These are phyloP conservation scores for Sporothrix phasma DNA, from an alignment of 2,329 filamentous ascomycete genomes.

Conservation along the genomic window DNA sequence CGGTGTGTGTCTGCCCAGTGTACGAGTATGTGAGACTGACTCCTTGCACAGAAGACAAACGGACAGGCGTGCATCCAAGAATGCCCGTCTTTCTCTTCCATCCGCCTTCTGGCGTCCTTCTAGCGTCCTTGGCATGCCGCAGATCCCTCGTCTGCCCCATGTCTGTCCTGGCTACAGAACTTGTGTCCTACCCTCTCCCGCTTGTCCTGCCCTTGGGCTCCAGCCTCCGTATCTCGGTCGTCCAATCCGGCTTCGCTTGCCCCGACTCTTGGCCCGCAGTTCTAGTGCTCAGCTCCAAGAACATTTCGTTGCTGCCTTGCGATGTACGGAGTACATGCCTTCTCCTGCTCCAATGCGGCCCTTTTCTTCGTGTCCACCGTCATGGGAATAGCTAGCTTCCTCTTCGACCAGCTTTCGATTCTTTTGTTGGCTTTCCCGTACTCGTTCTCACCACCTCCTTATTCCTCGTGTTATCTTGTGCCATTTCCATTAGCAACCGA, in stretches of 20 bases:
- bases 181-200: not conserved
- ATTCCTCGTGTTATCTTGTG: not conserved
- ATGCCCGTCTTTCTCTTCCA: conserved; percentile 5
- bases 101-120: conserved; percentile 13
- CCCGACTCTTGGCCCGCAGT: conserved; percentile 1
- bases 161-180: not conserved
- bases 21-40: not conserved
- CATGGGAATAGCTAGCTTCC: not conserved
- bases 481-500: too few species aligned
- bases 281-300: not conserved
- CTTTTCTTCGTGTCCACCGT: not conserved
- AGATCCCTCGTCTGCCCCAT: not conserved
- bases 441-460: not conserved
- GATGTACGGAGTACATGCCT: not conserved
- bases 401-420: not conserved
- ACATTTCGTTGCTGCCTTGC: conserved; percentile 8
- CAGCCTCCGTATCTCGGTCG: not conserved
- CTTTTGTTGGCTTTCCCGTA: not conserved
- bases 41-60: not conserved
- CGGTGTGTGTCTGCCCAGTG: not conserved
- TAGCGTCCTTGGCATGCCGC: conserved; percentile 7
- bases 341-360: not conserved
- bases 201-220: not conserved
- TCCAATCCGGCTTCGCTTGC: not conserved
- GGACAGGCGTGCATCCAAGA: not conserved